Evolutionary conservation across 2,329 filamentous ascomycete species (phyloP).

Genomic region (Talaromyces marneffei): DNA sequence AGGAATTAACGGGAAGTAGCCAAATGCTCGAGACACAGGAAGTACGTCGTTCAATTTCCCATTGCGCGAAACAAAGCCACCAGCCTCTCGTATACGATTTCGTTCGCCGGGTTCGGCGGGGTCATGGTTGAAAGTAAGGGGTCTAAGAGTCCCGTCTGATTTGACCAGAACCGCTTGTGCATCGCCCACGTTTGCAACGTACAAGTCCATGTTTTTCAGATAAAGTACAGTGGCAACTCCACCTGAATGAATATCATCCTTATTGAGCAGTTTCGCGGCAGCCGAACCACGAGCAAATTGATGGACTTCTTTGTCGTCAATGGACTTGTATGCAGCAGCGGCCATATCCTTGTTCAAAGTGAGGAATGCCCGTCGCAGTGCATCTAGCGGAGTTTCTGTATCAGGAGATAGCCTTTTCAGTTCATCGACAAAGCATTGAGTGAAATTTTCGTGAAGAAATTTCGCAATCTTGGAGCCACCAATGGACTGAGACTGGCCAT

Average conservation of each 20-base stretch:
- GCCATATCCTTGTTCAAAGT: slow-evolving; percentile 91
- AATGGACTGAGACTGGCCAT: slow-evolving; percentile 81
- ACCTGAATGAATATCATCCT: slow-evolving; percentile 84
- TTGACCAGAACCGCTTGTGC: slow-evolving; percentile 93
- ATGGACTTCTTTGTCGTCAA: slow-evolving; percentile 63
- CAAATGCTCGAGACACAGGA: slow-evolving; percentile 89
- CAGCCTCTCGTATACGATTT: slow-evolving; percentile 84
- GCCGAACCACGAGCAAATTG: slow-evolving; percentile 62
- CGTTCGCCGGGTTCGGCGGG: slow-evolving; percentile 80
- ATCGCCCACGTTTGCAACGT: slow-evolving; percentile 91
- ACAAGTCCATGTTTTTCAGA: slow-evolving; percentile 81
- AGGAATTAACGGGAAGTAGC: slow-evolving; percentile 87
- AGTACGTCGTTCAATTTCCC: slow-evolving; percentile 88
- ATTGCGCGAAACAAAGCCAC: slow-evolving; percentile 91
- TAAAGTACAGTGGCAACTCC: slow-evolving; percentile 90
- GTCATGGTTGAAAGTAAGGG: slow-evolving; percentile 87
- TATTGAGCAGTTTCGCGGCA: slow-evolving; percentile 69
- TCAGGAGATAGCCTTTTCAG: slow-evolving; percentile 64
- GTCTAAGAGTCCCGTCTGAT: slow-evolving; percentile 73
- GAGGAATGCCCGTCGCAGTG: slow-evolving; percentile 78
- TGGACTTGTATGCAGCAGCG: slow-evolving; percentile 71
- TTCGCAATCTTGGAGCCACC: slow-evolving; percentile 95
- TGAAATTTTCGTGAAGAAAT: slow-evolving; percentile 93
- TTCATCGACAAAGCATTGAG: slow-evolving; percentile 74
- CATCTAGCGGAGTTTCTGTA: slow-evolving; percentile 75